Percentiles rank a stretch among this genome's conserved stretches.
Conservation (phyloP, 2,329 filamentous ascomycete species). For the Sporothrix protearum region DNA sequence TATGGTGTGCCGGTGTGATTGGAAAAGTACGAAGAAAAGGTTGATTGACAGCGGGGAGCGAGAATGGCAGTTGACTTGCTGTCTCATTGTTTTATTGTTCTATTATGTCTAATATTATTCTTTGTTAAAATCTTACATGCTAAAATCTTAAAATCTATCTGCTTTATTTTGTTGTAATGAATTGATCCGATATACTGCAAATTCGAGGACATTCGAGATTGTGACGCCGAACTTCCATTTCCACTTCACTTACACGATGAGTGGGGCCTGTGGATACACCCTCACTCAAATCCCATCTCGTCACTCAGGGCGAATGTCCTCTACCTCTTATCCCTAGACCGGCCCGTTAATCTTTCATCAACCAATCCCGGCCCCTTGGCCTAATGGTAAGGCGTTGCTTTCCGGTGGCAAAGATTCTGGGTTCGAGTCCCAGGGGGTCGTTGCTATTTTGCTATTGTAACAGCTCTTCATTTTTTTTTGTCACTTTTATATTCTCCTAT, state of each 20-base stretch:
- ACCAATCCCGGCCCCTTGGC: slow-evolving; percentile 27
- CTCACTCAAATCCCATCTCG: not conserved
- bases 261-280: not conserved
- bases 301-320: not conserved
- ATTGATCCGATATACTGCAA: too few relatives aligned
- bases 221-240: too few relatives aligned
- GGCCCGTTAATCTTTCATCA: not conserved
- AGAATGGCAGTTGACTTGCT: not conserved
- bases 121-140: too few relatives aligned
- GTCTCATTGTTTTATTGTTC: not conserved
- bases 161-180: too few relatives aligned
- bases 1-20: not conserved
- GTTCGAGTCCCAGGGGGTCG: slow-evolving; percentile 31
- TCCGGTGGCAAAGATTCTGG: slow-evolving; percentile 31
- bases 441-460: slow-evolving; percentile 33
- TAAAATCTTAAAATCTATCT: not conserved
- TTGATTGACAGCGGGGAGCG: not conserved
- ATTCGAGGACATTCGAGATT: too few relatives aligned
- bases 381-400: slow-evolving; percentile 31
- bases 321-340: slow-evolving; percentile 6
- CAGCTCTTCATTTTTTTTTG: slow-evolving; percentile 23
- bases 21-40: not conserved
- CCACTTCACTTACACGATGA: too few relatives aligned
- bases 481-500: too few relatives aligned
- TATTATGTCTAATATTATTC: too few relatives aligned